Base-by-base conservation (phyloP, 140 eudicot species). In the Cichorium intybus region DNA sequence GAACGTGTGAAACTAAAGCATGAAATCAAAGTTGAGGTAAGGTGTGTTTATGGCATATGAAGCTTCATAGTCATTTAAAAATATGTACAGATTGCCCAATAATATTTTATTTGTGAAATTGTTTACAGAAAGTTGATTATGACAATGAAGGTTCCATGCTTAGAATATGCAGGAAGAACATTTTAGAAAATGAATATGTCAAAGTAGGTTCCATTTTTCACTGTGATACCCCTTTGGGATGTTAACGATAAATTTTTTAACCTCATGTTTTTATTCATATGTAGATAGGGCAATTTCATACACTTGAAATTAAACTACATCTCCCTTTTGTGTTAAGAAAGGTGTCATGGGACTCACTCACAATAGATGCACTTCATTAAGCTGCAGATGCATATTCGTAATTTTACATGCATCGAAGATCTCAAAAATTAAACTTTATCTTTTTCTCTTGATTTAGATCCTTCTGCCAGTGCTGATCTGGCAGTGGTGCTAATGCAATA, bases 401-500 rank as follows among this genome's bases (percentile, higher is more conserved):
- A 64, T 28, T 34, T 41, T 29, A 63, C 50, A n/a, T 0, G 58
- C 35, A n/a, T 12, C 45, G 4, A 34, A 39, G 4, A 24, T 22
- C n/a, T n/a, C n/a, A 43, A 11, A 3, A 39, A 15, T 43, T 10
- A 43, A 15, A 22, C 5, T 28, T 27, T 12, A 56, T 21, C 24
- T 15, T 24, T 34, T 31, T 69, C 52, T 49, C 17, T 50, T 66
- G 76, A 65, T 66, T 54, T 78, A 92, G 98, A 92, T 77, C 95
- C 99, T 63, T 48, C 88, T 63, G 99, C 90, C 28, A 81, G 99
- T 70, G 99, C 99, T 68, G 99, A 93, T 77, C 74, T 93, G 63
- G 99, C 94, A 20, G 97, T 93, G 69, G 76, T 93, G 67, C 61
- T 93, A 56, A 93, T 93, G 99, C 99, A 93, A 83, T 97, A 93